Percentiles rank a stretch among this genome's conserved stretches.
phyloP scores from a whole-genome alignment of 495 filamentous ascomycete genomes.

The Trichoderma parareesei region DNA sequence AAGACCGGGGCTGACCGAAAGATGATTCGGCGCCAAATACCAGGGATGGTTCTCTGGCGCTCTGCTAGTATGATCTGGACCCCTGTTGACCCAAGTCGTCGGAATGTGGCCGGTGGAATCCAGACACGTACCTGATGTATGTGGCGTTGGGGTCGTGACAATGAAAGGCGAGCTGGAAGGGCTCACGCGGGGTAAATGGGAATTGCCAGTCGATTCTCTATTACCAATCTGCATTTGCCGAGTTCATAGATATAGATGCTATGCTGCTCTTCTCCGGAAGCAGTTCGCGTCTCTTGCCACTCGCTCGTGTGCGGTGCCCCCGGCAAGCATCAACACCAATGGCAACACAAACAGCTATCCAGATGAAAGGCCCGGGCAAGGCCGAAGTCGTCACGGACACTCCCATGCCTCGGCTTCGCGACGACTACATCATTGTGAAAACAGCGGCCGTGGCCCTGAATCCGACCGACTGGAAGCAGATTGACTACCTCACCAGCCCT shows the following conservation, averaged over 20 bases:
- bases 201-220: not conserved
- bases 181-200: not conserved
- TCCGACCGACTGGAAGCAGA: conserved; percentile 53
- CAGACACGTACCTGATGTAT: not conserved
- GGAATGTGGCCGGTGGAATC: not conserved
- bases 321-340: not conserved
- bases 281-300: no score
- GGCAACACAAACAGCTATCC: not conserved
- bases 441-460: conserved; percentile 47
- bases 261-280: not conserved
- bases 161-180: not conserved
- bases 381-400: conserved; percentile 18
- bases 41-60: not conserved
- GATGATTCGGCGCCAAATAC: not conserved
- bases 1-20: not conserved
- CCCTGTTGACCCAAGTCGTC: not conserved
- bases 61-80: not conserved
- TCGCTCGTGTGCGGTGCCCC: not conserved
- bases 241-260: not conserved
- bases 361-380: conserved; percentile 14
- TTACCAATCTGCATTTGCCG: not conserved
- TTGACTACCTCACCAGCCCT: conserved; percentile 20
- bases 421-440: conserved; percentile 46
- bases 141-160: not conserved
- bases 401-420: conserved; percentile 33